These are phyloP conservation scores for Phytophthora quininea DNA, from an alignment of 352 stramenopile genomes.

Conservation along the genomic window DNA sequence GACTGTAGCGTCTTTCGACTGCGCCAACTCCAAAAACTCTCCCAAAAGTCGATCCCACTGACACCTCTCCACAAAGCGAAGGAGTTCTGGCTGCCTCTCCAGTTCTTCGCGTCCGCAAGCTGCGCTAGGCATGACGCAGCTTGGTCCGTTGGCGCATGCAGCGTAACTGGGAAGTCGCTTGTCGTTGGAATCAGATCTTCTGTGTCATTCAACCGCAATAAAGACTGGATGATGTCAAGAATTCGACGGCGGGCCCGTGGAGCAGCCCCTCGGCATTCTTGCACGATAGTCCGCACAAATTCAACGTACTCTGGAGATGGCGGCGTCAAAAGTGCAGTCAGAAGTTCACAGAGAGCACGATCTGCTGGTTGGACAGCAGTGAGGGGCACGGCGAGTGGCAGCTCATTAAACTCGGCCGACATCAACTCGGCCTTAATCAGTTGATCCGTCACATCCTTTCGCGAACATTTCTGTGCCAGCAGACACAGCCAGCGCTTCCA, in stretches of 20 bases:
- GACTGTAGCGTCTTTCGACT: slow-evolving; percentile 42
- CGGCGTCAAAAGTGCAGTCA: slow-evolving; percentile 47
- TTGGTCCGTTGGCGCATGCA: slow-evolving; percentile 15
- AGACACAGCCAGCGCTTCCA: slow-evolving; percentile 65
- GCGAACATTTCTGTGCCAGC: slow-evolving; percentile 48
- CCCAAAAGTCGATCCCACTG: slow-evolving; percentile 62
- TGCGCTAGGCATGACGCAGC: slow-evolving; percentile 34
- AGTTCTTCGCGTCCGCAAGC: slow-evolving; percentile 35
- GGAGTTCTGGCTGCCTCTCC: slow-evolving; percentile 37
- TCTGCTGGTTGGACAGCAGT: slow-evolving; percentile 28
- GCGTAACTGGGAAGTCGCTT: slow-evolving; percentile 22
- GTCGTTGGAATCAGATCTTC: slow-evolving; percentile 16
- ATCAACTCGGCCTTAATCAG: slow-evolving; percentile 66
- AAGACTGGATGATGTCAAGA: slow-evolving; percentile 45
- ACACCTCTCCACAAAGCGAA: slow-evolving; percentile 61
- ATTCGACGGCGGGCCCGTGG: slow-evolving; percentile 39
- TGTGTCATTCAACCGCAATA: slow-evolving; percentile 38
- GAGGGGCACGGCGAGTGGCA: slow-evolving; percentile 11
- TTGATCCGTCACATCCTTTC: slow-evolving; percentile 53
- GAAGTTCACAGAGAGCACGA: slow-evolving; percentile 42
- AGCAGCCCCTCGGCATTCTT: slow-evolving; percentile 35
- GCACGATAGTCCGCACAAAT: slow-evolving; percentile 47
- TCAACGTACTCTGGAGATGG: slow-evolving; percentile 55
- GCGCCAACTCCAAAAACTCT: slow-evolving; percentile 66
- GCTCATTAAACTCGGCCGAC: slow-evolving; percentile 41